A percentile compares a stretch with the other conserved stretches of the same genome.
These are phyloP conservation scores for Heterobasidion irregulare DNA, from an alignment of 1,284 basidiomycete species.

Conservation along the genomic window DNA sequence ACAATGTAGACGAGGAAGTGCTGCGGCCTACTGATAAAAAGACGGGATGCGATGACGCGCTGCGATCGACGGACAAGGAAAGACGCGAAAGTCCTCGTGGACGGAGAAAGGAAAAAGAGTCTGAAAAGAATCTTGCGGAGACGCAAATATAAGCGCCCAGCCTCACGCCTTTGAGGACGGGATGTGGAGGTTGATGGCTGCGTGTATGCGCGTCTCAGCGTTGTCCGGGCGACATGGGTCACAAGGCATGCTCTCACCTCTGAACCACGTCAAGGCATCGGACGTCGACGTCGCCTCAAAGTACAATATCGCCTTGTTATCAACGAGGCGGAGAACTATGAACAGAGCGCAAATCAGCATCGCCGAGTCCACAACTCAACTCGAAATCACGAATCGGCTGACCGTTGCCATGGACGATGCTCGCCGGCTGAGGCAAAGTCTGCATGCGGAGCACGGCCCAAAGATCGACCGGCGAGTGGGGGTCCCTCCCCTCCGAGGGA, in stretches of 20 bases:
- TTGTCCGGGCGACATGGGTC: background rate
- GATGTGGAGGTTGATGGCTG: constrained; percentile 60
- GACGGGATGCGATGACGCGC: constrained; percentile 5
- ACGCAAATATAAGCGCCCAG: background rate
- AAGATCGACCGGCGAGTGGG: constrained; percentile 68
- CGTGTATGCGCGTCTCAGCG: background rate
- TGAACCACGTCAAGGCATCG: constrained; percentile 84
- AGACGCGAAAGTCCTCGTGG: background rate
- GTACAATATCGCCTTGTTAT: constrained; percentile 89
- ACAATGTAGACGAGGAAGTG: constrained; percentile 9
- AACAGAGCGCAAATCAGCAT: constrained; percentile 4
- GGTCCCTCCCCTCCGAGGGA: constrained; percentile 69
- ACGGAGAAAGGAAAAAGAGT: background rate
- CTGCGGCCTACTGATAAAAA: constrained; percentile 3
- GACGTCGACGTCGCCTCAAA: constrained; percentile 80
- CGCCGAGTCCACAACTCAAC: background rate
- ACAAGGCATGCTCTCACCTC: constrained; percentile 45
- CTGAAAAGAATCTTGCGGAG: constrained; percentile 2
- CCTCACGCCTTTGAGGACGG: constrained; percentile 38
- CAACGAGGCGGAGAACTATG: constrained; percentile 71
- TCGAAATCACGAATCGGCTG: constrained; percentile 19
- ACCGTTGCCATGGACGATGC: constrained; percentile 83
- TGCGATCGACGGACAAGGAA: background rate
- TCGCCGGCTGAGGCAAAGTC: constrained; percentile 82
- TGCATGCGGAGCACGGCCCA: constrained; percentile 94